Percentiles rank a stretch among this genome's conserved stretches.
Evolutionary conservation across 768 basidiomycete genomes (phyloP).

Genomic region (Tulasnella calospora): DNA sequence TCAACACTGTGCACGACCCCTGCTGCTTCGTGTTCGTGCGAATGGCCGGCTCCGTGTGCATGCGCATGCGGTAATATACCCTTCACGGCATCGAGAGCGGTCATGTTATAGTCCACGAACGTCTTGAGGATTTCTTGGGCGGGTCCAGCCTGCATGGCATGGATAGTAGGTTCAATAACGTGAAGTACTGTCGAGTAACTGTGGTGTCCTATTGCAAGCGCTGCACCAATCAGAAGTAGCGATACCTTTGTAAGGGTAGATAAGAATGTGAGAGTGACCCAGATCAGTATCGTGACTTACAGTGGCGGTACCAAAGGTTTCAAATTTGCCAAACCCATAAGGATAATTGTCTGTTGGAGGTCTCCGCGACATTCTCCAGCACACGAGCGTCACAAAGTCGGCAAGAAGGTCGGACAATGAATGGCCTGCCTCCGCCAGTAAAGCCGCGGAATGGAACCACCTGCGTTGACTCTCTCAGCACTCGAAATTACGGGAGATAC

Average conservation of each 20-base stretch:
- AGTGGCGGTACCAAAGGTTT: constrained; percentile 88
- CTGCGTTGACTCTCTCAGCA: constrained; percentile 25
- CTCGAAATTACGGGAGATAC: neutral
- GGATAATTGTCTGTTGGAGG: constrained; percentile 78
- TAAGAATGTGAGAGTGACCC: neutral
- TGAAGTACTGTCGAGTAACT: constrained; percentile 79
- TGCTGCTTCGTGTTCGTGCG: constrained; percentile 45
- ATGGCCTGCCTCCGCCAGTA: constrained; percentile 93
- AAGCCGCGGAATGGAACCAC: constrained; percentile 71
- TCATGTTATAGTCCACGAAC: constrained; percentile 32
- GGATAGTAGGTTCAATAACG: constrained; percentile 60
- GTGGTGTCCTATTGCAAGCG: constrained; percentile 71
- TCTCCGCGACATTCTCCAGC: constrained; percentile 78
- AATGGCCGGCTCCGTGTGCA: constrained; percentile 45
- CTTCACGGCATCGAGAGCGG: constrained; percentile 16
- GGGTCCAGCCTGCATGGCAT: constrained; percentile 59
- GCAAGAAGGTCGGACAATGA: constrained; percentile 76
- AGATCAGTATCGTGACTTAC: constrained; percentile 32
- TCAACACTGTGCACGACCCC: constrained; percentile 50
- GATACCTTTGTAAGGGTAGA: constrained; percentile 44
- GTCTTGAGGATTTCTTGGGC: constrained; percentile 57
- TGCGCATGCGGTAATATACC: constrained; percentile 32
- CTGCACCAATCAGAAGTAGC: constrained; percentile 76
- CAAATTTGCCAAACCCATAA: constrained; percentile 86
- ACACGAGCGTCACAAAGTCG: constrained; percentile 86